A percentile compares a stretch with the other conserved stretches of the same genome.
Conservation (phyloP, 805 yeast genomes). For the Lachancea dasiensis region DNA sequence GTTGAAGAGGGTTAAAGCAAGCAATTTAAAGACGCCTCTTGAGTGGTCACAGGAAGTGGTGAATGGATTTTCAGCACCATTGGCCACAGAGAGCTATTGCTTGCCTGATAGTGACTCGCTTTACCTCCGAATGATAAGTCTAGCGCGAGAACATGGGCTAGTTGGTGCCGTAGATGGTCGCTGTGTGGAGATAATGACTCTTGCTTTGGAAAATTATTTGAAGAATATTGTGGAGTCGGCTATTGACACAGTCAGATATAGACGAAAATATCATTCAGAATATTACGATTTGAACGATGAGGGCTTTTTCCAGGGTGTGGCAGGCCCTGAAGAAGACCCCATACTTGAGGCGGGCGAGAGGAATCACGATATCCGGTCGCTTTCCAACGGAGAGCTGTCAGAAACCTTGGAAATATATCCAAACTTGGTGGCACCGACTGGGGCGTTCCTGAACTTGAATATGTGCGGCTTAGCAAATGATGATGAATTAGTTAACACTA, state of each 20-base stretch:
- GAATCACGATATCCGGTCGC: slow-evolving; percentile 19
- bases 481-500: slow-evolving; percentile 34
- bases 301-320: slow-evolving; percentile 27
- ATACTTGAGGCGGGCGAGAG: slow-evolving; percentile 5
- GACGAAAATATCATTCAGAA: slow-evolving; percentile 42
- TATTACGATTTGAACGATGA: slow-evolving; percentile 31
- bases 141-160: slow-evolving; percentile 84
- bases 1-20: slow-evolving; percentile 27
- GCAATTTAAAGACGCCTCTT: slow-evolving; percentile 39
- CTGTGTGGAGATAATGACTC: slow-evolving; percentile 65
- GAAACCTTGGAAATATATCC: slow-evolving; percentile 62
- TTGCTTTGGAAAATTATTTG: slow-evolving; percentile 81
- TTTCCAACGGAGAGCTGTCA: slow-evolving; percentile 61
- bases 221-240: slow-evolving; percentile 68
- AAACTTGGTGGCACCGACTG: slow-evolving; percentile 60
- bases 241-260: slow-evolving; percentile 61
- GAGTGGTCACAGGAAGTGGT: slow-evolving; percentile 92
- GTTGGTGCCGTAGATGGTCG: slow-evolving; percentile 74
- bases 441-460: slow-evolving; percentile 48
- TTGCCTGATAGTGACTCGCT: slow-evolving; percentile 74
- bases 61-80: slow-evolving; percentile 76
- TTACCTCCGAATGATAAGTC: slow-evolving; percentile 65
- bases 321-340: slow-evolving; percentile 10
- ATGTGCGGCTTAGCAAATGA: slow-evolving; percentile 52
- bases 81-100: slow-evolving; percentile 71